These are phyloP conservation scores for Citrus glauca DNA, from an alignment of 345 rosid species.

Conservation along the genomic window DNA sequence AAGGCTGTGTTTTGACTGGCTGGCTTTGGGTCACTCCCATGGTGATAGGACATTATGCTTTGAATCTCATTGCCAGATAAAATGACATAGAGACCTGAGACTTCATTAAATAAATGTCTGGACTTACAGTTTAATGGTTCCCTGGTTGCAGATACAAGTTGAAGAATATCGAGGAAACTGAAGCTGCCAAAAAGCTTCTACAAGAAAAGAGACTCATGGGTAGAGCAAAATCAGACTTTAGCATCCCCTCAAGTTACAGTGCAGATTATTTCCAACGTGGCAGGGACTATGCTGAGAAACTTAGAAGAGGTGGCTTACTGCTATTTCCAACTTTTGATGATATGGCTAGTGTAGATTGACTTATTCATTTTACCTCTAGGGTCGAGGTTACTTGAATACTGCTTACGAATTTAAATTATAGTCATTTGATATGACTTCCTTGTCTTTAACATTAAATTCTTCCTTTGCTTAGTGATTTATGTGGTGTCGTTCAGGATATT, in stretches of 20 bases:
- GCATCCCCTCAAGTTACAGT: constrained; percentile 89
- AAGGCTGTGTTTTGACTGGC: not conserved
- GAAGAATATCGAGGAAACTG: constrained; percentile 94
- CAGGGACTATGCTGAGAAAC: constrained; percentile 88
- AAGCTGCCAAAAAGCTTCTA: constrained; percentile 96
- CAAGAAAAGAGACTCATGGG: constrained; percentile 90
- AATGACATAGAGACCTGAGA: not conserved
- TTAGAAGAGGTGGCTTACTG: constrained; percentile 67
- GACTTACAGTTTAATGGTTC: constrained; percentile 4
- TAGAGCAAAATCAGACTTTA: constrained; percentile 62
- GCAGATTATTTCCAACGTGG: constrained; percentile 97
- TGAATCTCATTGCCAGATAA: not conserved
- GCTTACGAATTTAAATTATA: not conserved
- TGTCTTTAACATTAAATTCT: not conserved
- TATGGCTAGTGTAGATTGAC: not conserved
- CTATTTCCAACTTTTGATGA: not conserved
- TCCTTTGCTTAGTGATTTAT: too few relatives aligned
- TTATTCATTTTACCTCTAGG: not conserved
- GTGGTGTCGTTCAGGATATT: not conserved
- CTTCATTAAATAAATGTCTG: not conserved
- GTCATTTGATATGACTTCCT: not conserved
- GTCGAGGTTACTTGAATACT: not conserved
- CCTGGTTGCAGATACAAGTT: constrained; percentile 66
- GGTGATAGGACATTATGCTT: not conserved
- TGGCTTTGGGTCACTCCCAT: not conserved